These are phyloP conservation scores for Rickenella mellea DNA, from an alignment of 768 basidiomycete species.

Conservation along the genomic window DNA sequence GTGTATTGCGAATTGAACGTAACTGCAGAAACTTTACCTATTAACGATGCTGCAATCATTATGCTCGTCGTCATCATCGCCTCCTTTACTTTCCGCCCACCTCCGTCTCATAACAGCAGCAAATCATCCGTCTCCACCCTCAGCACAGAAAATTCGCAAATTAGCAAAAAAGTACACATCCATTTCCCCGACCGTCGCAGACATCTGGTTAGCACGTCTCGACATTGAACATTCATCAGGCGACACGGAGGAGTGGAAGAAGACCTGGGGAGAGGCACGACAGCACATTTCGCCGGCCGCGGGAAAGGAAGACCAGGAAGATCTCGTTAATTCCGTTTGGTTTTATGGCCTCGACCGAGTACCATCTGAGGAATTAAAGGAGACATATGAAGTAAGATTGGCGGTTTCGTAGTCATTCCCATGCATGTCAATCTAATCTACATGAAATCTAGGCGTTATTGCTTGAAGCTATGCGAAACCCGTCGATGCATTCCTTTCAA, in stretches of 20 bases:
- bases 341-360: slow-evolving; percentile 37
- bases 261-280: slow-evolving; percentile 39
- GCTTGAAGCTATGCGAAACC: slow-evolving; percentile 35
- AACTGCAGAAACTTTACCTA: slow-evolving; percentile 45
- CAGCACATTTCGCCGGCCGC: slow-evolving; percentile 22
- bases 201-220: slow-evolving; percentile 47
- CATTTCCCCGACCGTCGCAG: slow-evolving; percentile 23
- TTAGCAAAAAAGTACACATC: slow-evolving; percentile 38
- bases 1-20: slow-evolving; percentile 7
- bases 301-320: slow-evolving; percentile 14
- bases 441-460: slow-evolving; percentile 27
- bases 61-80: slow-evolving; percentile 8
- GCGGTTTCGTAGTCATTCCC: slow-evolving; percentile 6
- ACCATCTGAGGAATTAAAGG: slow-evolving; percentile 8
- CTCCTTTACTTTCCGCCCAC: slow-evolving; percentile 26
- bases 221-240: slow-evolving; percentile 28
- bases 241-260: slow-evolving; percentile 15
- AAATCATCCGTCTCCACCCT: slow-evolving; percentile 11
- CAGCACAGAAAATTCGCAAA: slow-evolving; percentile 23
- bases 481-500: slow-evolving; percentile 30
- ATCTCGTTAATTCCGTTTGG: slow-evolving; percentile 37
- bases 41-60: slow-evolving; percentile 29
- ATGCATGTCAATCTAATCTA: slow-evolving; percentile 3
- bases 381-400: slow-evolving; percentile 10
- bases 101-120: slow-evolving; percentile 21